Evolutionary conservation across 306 rosid species (phyloP), one percentile per base, ranked within the genome.

Genomic region (Macrotyloma uniflorum): DNA sequence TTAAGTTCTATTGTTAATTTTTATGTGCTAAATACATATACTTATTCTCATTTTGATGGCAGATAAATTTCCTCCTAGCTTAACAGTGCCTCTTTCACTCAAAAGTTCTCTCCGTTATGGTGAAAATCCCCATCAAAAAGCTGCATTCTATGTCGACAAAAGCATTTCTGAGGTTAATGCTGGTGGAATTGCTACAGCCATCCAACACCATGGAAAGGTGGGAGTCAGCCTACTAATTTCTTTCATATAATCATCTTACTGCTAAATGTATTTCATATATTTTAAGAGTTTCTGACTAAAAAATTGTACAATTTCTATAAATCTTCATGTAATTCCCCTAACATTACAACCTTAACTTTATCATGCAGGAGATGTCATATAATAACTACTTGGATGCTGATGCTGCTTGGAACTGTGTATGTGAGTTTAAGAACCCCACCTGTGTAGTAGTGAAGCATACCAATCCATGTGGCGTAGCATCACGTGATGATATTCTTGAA

Each of bases 341-440:
- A 38, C 63, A 33, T 35, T 72, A 18, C 43, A 53, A 26, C 40
- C 24, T 50, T 42, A 49, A 80, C 67, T 53, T 62, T 84, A 50
- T 55, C 64, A 26, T 85, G 89, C 94, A 94, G 98, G 93, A 89
- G 70, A 94, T 94, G 98, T 92, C 97, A 14, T 92, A 87, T 66
- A 95, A 92, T 86, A 95, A 95, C 87, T 89, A 92, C 76, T 86
- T 92, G 87, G 98, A 95, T 67, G 96, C 96, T 35, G 98, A 95
- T 88, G 98, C 95, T 30, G 98, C 97, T 69, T 95, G 98, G 97
- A 95, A 95, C 81, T 92, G 97, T 79, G 97, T 91, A 43, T 86
- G 95, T 26, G 97, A 91, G 88, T 95, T 92, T 70, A 82, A 33
- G 66, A 78, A 85, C 72, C 97, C 97, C 69, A 91, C 97, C 0